A percentile compares a stretch with the other conserved stretches of the same genome.
Conservation (phyloP, 192 early-diverging fungal genomes). For the Gamsiella multidivaricata region DNA sequence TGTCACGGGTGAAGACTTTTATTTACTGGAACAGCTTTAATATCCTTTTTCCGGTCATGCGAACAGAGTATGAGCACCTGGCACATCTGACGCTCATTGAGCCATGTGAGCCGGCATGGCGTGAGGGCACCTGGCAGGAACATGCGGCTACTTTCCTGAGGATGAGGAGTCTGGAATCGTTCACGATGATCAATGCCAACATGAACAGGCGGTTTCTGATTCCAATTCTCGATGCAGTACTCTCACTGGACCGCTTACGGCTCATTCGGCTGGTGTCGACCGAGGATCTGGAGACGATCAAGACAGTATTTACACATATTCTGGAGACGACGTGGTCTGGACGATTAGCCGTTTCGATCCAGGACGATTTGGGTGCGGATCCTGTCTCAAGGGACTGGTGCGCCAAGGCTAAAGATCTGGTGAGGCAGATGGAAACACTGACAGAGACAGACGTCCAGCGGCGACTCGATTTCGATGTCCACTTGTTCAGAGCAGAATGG, state of each 20-base stretch:
- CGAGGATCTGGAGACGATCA: slow-evolving; percentile 15
- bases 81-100: slow-evolving; percentile 22
- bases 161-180: slow-evolving; percentile 13
- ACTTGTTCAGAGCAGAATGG: slow-evolving; percentile 11
- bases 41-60: slow-evolving; percentile 27
- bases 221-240: slow-evolving; percentile 21
- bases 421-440: background rate
- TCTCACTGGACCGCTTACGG: slow-evolving; percentile 4
- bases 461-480: slow-evolving; percentile 5
- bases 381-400: slow-evolving; percentile 17
- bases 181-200: slow-evolving; percentile 31
- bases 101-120: slow-evolving; percentile 34
- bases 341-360: slow-evolving; percentile 7
- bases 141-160: slow-evolving; percentile 14
- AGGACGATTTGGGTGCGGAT: slow-evolving; percentile 24
- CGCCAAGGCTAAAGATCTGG: background rate
- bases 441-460: background rate
- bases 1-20: slow-evolving; percentile 17
- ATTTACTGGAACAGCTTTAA: slow-evolving; percentile 42
- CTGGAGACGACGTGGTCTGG: slow-evolving; percentile 21
- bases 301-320: slow-evolving; percentile 18
- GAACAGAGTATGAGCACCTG: slow-evolving; percentile 5
- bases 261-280: slow-evolving; percentile 14
- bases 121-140: slow-evolving; percentile 33
- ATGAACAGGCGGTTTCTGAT: slow-evolving; percentile 23